Base-by-base conservation (phyloP, 768 basidiomycete species). In the Collybiopsis luxurians region DNA sequence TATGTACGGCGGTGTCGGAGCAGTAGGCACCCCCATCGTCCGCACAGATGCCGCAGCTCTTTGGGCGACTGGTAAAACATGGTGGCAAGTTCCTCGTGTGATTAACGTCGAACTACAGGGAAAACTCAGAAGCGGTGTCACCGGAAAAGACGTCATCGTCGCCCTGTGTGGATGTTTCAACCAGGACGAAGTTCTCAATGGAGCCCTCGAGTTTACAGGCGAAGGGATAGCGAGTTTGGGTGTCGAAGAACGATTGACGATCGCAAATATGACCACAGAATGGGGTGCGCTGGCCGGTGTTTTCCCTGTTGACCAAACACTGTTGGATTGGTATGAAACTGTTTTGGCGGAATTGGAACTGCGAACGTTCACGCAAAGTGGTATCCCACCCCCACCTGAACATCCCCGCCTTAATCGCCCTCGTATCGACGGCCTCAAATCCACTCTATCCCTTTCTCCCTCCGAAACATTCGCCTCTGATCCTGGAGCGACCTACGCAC, bases 261-360 rank as follows among this genome's bases (percentile, higher is more conserved):
- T 98, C 62, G 79, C 95, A n/a, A 98, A 99, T 71, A 99, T 98
- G 97, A 98, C 97, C 4, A 98, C 97, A 28, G 97, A 99, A 71
- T 99, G 97, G 97, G 97, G 97, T 43, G 97, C 97, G 2, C 82
- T 99, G 2, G 95, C 85, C 7, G 97, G 97, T 30, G 85, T 97
- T 6, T 98, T 99, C 77, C 95, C 96, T 0, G 87, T 92, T 4
- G 97, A 99, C 66, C 78, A 85, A 19, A 85, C 82, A 9, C 80
- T 95, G 19, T 66, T 95, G 34, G 71, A 83, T 26, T 99, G 95
- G 95, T 99, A 98, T 69, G 89, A 92, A 43, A 73, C 75, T 4
- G 75, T 82, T 12, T 71, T 96, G 59, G 78, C 78, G 60, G 91
- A 86, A 71, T 77, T 89, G 40, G 90, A 95, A 66, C 73, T 86